phyloP scores from a whole-genome alignment of 495 filamentous ascomycete species.

The Penicillium salamii region DNA sequence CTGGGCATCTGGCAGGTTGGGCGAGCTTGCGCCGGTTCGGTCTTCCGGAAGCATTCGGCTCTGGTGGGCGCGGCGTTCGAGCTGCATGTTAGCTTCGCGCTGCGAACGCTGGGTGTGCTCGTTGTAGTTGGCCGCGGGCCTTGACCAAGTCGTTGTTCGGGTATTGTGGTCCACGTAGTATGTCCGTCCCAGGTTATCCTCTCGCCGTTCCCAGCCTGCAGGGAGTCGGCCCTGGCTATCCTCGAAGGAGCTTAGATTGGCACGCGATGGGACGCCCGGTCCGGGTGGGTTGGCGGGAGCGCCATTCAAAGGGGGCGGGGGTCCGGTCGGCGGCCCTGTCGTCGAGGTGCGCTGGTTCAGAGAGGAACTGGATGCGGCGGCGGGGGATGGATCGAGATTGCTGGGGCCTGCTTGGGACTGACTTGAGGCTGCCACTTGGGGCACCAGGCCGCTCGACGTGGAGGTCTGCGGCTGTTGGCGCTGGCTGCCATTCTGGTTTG shows the following conservation, averaged over 20 bases:
- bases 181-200: conserved; percentile 95
- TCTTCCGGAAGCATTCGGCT: conserved; percentile 95
- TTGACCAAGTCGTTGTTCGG: conserved; percentile 90
- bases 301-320: conserved; percentile 10
- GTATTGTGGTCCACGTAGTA: conserved; percentile 99
- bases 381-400: conserved; percentile 28
- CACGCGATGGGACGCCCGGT: conserved; percentile 41
- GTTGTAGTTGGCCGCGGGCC: conserved; percentile 78
- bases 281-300: conserved; percentile 37
- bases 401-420: conserved; percentile 31
- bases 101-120: conserved; percentile 73
- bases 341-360: conserved; percentile 42
- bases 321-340: conserved; percentile 28
- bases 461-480: conserved; percentile 38
- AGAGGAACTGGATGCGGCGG: conserved; percentile 34
- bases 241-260: conserved; percentile 86
- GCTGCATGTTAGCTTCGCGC: conserved; percentile 82
- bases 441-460: conserved; percentile 40
- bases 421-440: conserved; percentile 31
- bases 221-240: conserved; percentile 90
- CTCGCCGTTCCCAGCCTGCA: conserved; percentile 91
- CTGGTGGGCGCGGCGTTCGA: conserved; percentile 89
- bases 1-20: conserved; percentile 67
- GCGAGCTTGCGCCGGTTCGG: conserved; percentile 89
- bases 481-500: conserved; percentile 39